Evolutionary conservation across 768 basidiomycete species (phyloP), one percentile per base, ranked within the genome.

Genomic region (Amanita pseudoporphyria): DNA sequence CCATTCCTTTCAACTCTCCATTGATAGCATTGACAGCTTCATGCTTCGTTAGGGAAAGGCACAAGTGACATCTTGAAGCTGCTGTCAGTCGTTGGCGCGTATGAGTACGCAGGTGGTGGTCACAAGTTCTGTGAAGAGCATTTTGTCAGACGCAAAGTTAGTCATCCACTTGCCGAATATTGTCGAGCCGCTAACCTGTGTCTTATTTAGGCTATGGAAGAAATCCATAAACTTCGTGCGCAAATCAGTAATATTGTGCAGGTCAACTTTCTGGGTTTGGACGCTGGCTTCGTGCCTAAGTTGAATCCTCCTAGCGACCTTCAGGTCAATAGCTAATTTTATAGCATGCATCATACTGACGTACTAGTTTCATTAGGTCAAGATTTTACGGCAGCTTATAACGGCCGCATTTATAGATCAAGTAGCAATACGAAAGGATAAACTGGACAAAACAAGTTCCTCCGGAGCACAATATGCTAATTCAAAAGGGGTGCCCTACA

Each of bases 21-120:
- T 53, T 55, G 3, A 56, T 28, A 16, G 31, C 24, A 39, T 10
- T 1, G 33, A 26, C 47, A 95, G 91, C 67, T 70, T 19, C 92
- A 96, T 64, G 72, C 82, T 3, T 79, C 83, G 2, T 71, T 98
- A 28, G 96, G 96, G 9, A 77, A 77, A 46, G 81, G 74, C 18
- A 74, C 73, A 5, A 96, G 93, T 62, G 96, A 99, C 59, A 64
- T 91, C 26, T 88, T 97, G 68, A 84, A 85, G 57, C 66, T 85
- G 30, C 72, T 99, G 7, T 93, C 94, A 12, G 91, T 95, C n/a
- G 82, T 96, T 14, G 96, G 96, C 0, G 96, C 95, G 3, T 98
- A 92, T 62, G 94, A 96, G 62, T 95, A 86, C 62, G 86, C 87
- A 18, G 85, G 88, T 7, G 87, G 87, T 21, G 81, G 81, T 1